Percentiles rank a stretch among this genome's conserved stretches.
These are phyloP conservation scores for Cicer judaicum DNA, from an alignment of 306 rosid species.

Conservation along the genomic window DNA sequence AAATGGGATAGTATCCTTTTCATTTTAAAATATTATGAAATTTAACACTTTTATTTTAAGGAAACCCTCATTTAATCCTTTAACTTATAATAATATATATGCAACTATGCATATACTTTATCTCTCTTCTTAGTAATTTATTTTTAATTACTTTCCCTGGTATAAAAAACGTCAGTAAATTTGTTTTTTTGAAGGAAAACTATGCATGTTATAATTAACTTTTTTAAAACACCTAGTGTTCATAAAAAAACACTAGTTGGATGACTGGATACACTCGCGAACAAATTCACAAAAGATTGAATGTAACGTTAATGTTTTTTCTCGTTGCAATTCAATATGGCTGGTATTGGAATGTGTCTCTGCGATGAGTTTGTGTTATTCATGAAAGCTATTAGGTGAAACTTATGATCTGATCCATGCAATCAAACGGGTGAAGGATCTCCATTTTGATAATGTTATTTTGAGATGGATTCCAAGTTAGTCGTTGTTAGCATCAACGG, in stretches of 20 bases:
- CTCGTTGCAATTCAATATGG: neutral
- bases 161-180: too few species aligned
- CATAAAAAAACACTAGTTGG: too few species aligned
- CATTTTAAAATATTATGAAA: neutral
- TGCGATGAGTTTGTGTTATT: neutral
- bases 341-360: neutral
- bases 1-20: neutral
- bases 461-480: neutral
- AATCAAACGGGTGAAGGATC: neutral
- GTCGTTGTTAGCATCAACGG: neutral
- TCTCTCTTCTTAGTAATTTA: too few species aligned
- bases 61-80: too few species aligned
- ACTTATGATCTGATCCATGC: neutral
- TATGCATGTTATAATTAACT: too few species aligned
- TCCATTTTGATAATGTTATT: neutral
- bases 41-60: too few species aligned
- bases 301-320: neutral
- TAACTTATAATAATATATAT: too few species aligned
- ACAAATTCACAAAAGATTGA: neutral
- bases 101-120: too few species aligned
- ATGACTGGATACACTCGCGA: neutral
- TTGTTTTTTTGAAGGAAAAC: too few species aligned
- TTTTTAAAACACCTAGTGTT: too few species aligned
- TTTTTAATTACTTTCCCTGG: too few species aligned
- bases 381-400: neutral